Evolutionary conservation across 1,284 basidiomycete species (phyloP), one percentile per base, ranked within the genome.

Genomic region (Ceratobasidium sp.): DNA sequence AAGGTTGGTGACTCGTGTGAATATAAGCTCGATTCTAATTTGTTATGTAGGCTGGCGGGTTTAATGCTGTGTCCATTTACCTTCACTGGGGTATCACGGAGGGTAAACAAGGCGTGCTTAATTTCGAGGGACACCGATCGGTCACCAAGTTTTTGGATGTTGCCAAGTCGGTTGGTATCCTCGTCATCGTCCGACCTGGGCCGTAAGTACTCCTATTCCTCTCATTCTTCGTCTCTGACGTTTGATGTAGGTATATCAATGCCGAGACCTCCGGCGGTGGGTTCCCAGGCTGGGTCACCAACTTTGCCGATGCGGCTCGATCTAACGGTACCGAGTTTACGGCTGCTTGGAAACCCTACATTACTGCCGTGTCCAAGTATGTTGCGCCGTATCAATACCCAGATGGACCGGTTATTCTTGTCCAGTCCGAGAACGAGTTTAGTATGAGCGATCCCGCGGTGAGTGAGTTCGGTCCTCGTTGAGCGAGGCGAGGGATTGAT

Each of bases 371-470:
- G 33, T 76, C 73, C 28, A 76, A 76, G 15, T 76, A 39, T 23
- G 63, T 40, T 56, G 55, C 28, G 51, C 64, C n/a, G 51, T 77
- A 51, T 40, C 80, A 86, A 83, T 87, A 87, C 72, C 73, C 73
- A 0, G 73, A 33, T 58, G 73, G 73, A 15, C 73, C 73, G 13
- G 73, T 76, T n/a, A 76, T 76, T 23, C 20, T 56, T 13, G 40
- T 76, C 10, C 73, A 76, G 73, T 33, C 28, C 18, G 73, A 76
- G 28, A 76, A 53, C 15, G 51, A 53, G 51, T 75, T 75, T 51
- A 64, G 60, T 40, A 64, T 63, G 46, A 39, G 26, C 18, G 58
- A 75, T 39, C 44, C 71, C 3, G 9, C 40, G 71, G 71, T 75
- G 26, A 53, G 71, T 64, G 3, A 0, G 28, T 20, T 53, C 1